Evolutionary conservation across 2,329 filamentous ascomycete genomes (phyloP).

Genomic region (Microsporum canis): DNA sequence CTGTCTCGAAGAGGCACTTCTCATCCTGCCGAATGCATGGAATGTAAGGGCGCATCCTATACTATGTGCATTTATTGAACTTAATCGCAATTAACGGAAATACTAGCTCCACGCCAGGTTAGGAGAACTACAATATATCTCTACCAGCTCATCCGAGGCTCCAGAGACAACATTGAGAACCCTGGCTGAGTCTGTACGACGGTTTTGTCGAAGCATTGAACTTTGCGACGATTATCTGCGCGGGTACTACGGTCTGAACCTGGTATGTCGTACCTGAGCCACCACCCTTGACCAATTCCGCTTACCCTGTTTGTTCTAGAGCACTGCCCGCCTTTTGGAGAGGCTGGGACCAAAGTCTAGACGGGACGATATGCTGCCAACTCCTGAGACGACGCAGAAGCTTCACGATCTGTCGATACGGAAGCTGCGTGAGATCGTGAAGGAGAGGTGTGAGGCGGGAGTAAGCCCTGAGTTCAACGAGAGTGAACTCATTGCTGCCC

Average conservation of each 20-base stretch:
- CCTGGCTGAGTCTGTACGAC: conserved; percentile 62
- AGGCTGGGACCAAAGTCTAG: conserved; percentile 5
- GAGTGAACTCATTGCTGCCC: conserved; percentile 33
- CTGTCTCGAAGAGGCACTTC: conserved; percentile 77
- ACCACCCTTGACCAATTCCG: neutral
- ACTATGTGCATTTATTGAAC: too few species aligned
- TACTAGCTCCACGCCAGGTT: conserved; percentile 69
- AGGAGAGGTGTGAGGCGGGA: conserved; percentile 23
- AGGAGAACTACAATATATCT: conserved; percentile 72
- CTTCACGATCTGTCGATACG: conserved; percentile 28
- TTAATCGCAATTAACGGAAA: neutral
- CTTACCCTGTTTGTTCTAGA: conserved; percentile 10
- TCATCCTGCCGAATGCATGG: conserved; percentile 86
- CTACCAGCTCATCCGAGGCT: conserved; percentile 30
- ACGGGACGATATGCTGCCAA: conserved; percentile 11
- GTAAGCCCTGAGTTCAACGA: conserved; percentile 24
- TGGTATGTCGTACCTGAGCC: conserved; percentile 43
- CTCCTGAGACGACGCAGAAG: conserved; percentile 21
- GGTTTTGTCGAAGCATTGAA: conserved; percentile 84
- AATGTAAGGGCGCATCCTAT: conserved; percentile 51
- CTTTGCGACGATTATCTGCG: conserved; percentile 86
- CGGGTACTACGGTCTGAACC: conserved; percentile 82
- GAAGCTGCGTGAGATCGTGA: conserved; percentile 29
- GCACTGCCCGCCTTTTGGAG: conserved; percentile 11
- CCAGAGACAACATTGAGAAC: conserved; percentile 35